phyloP scores from a whole-genome alignment of 1,284 basidiomycete species.

The Volvariella volvacea region DNA sequence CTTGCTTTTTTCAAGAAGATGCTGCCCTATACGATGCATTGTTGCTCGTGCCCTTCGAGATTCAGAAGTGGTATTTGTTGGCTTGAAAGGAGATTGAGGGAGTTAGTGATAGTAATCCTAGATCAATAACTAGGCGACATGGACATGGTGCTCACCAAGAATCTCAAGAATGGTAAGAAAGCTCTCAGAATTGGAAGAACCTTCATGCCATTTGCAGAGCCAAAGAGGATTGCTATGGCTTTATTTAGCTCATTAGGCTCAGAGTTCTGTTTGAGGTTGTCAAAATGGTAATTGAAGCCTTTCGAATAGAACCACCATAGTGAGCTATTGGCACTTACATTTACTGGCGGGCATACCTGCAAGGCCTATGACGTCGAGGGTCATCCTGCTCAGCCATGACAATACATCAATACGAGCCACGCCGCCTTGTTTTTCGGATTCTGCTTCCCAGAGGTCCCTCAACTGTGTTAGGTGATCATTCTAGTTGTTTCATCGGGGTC shows the following conservation, averaged over 20 bases:
- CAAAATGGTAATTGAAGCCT: slow-evolving; percentile 67
- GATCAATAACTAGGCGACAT: background rate
- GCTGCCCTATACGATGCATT: slow-evolving; percentile 36
- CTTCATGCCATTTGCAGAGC: slow-evolving; percentile 16
- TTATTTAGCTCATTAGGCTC: slow-evolving; percentile 39
- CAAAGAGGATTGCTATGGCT: slow-evolving; percentile 40
- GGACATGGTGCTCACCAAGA: slow-evolving; percentile 39
- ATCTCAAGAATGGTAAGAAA: slow-evolving; percentile 32
- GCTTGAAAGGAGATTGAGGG: too few species aligned
- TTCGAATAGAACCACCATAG: background rate
- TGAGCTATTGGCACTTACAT: background rate
- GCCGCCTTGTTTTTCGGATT: slow-evolving; percentile 22
- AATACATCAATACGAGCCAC: slow-evolving; percentile 39
- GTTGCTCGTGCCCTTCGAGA: slow-evolving; percentile 19
- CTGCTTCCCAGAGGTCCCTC: slow-evolving; percentile 35
- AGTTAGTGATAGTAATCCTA: too few species aligned
- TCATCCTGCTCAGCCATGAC: slow-evolving; percentile 48
- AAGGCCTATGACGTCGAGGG: slow-evolving; percentile 64
- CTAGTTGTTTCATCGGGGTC: too few species aligned
- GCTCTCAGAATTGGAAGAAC: slow-evolving; percentile 26
- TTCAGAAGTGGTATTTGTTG: slow-evolving; percentile 20
- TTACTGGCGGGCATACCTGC: too few species aligned
- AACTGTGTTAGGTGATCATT: slow-evolving; percentile 28
- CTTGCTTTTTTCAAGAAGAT: slow-evolving; percentile 41
- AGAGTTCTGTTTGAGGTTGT: slow-evolving; percentile 33